Percentiles rank a stretch among this genome's conserved stretches.
Conservation (phyloP, 306 rosid genomes). For the Alnus rubra region DNA sequence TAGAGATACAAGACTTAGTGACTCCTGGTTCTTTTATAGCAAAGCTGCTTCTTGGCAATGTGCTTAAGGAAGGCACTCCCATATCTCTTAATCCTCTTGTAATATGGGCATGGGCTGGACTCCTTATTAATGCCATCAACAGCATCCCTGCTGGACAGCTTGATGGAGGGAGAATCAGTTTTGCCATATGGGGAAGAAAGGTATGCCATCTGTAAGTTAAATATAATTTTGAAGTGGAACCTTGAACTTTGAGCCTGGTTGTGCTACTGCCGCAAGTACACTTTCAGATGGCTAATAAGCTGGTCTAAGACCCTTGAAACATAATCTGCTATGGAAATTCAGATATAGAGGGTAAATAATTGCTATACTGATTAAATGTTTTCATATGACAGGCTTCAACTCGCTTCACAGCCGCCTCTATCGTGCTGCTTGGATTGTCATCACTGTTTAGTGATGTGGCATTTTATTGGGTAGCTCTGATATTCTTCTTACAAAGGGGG, state of each 20-base stretch:
- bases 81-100: constrained; percentile 91
- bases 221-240: constrained; percentile 8
- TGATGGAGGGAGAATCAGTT: constrained; percentile 92
- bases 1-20: constrained; percentile 17
- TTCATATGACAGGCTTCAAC: constrained; percentile 62
- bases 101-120: constrained; percentile 99
- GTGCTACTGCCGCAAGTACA: neutral
- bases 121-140: constrained; percentile 93
- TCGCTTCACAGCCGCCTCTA: constrained; percentile 74
- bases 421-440: constrained; percentile 74
- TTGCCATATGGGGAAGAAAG: constrained; percentile 98
- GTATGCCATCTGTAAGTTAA: constrained; percentile 40
- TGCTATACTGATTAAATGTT: constrained; percentile 19
- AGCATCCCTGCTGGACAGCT: constrained; percentile 99
- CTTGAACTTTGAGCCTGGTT: constrained; percentile 16
- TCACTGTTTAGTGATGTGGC: constrained; percentile 88
- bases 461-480: constrained; percentile 89
- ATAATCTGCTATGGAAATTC: neutral
- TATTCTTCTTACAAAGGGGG: constrained; percentile 94
- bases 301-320: neutral
- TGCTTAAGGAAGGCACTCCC: constrained; percentile 85
- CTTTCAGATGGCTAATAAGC: constrained; percentile 1
- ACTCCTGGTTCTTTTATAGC: constrained; percentile 48
- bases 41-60: constrained; percentile 80
- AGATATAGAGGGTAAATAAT: neutral